These are phyloP conservation scores for Sonneratia caseolaris DNA, from an alignment of 345 rosid genomes.

Conservation along the genomic window DNA sequence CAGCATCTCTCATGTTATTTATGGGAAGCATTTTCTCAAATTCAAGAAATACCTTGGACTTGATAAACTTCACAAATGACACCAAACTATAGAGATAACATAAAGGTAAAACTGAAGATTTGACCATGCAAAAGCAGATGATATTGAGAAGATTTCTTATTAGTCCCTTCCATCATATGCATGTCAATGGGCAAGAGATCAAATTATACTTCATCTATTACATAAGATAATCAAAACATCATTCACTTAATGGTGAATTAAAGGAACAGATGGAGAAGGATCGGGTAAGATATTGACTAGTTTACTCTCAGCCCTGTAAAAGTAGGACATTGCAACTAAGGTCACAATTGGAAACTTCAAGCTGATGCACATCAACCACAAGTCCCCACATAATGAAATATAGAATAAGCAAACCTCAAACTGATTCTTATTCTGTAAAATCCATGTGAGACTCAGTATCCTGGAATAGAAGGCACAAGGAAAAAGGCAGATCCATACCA, in stretches of 20 bases:
- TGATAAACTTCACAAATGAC: not conserved
- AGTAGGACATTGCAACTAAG: not conserved
- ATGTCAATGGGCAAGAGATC: not conserved
- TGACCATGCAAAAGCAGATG: not conserved
- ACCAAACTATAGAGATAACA: not conserved
- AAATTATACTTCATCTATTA: not conserved
- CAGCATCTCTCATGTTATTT: not conserved
- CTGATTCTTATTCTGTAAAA: not conserved
- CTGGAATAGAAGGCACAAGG: not conserved
- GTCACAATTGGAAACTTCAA: not conserved
- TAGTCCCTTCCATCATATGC: not conserved
- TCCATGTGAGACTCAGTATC: not conserved
- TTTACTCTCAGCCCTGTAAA: not conserved
- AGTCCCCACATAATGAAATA: not conserved
- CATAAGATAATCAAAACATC: not conserved
- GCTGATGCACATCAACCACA: not conserved
- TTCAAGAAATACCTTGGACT: not conserved
- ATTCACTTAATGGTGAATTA: not conserved
- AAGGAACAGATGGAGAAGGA: not conserved
- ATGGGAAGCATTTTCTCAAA: not conserved
- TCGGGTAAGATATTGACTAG: not conserved
- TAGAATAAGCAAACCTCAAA: not conserved
- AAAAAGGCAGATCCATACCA: conserved; percentile 41
- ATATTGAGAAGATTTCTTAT: not conserved
- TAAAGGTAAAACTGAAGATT: not conserved